Conservation (phyloP, 306 rosid genomes). For the Vicia villosa region DNA sequence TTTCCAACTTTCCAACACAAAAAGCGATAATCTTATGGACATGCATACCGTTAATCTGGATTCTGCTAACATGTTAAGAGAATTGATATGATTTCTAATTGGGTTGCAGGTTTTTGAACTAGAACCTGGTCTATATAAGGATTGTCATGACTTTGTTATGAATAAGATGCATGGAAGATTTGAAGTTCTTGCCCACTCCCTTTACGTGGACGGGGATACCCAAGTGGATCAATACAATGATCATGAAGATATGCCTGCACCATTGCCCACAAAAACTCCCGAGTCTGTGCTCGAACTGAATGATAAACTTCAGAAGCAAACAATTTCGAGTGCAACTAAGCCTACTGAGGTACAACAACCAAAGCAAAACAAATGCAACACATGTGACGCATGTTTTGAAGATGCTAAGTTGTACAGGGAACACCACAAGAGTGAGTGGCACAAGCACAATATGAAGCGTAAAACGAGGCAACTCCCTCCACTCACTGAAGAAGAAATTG, state of each 20-base stretch:
- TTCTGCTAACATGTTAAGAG: neutral
- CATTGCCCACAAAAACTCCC: conserved; percentile 42
- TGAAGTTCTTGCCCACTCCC: conserved; percentile 86
- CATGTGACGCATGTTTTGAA: conserved; percentile 59
- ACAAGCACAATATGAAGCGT: conserved; percentile 86
- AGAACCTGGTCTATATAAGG: conserved; percentile 85
- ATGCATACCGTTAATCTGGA: conserved; percentile 6
- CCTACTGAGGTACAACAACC: conserved; percentile 52
- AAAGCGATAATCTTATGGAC: neutral
- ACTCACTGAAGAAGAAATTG: conserved; percentile 78
- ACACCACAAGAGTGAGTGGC: conserved; percentile 95
- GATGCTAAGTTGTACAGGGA: conserved; percentile 75
- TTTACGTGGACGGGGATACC: conserved; percentile 75
- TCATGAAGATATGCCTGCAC: conserved; percentile 50
- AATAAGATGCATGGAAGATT: conserved; percentile 68
- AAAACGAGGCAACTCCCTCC: conserved; percentile 80
- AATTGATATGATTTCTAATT: conserved; percentile 15
- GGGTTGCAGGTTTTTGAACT: conserved; percentile 62
- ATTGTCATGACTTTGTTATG: conserved; percentile 69
- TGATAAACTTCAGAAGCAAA: conserved; percentile 66
- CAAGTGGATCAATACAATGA: conserved; percentile 72
- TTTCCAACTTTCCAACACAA: neutral
- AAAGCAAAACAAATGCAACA: conserved; percentile 74
- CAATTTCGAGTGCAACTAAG: conserved; percentile 47
- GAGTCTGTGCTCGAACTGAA: conserved; percentile 57